A percentile compares a stretch with the other conserved stretches of the same genome.
Evolutionary conservation across 2,329 filamentous ascomycete species (phyloP).

Genomic region (Hymenoscyphus occultus): DNA sequence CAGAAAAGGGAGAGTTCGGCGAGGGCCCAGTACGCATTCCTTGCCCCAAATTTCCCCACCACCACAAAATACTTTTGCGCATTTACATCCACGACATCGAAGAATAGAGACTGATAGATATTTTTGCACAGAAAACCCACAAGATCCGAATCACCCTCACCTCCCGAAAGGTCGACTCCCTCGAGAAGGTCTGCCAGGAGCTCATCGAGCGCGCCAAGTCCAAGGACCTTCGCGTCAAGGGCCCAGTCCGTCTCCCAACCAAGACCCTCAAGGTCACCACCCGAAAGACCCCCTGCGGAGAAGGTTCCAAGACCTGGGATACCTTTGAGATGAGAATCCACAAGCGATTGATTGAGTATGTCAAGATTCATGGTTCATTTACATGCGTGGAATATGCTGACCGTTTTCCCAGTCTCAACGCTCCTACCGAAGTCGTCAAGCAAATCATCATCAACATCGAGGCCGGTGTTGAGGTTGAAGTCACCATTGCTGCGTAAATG

Average conservation of each 20-base stretch:
- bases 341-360: conserved; percentile 94
- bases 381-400: neutral
- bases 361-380: conserved; percentile 26
- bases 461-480: conserved; percentile 89
- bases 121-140: conserved; percentile 70
- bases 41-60: conserved; percentile 8
- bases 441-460: conserved; percentile 96
- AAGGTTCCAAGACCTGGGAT: conserved; percentile 99
- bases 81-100: neutral
- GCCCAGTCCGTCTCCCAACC: conserved; percentile 94
- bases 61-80: neutral
- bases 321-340: conserved; percentile 98
- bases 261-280: conserved; percentile 78
- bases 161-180: conserved; percentile 87
- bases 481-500: conserved; percentile 79
- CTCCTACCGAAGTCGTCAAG: conserved; percentile 96
- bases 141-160: conserved; percentile 98
- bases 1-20: conserved; percentile 77
- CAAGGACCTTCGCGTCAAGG: conserved; percentile 99
- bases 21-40: conserved; percentile 70
- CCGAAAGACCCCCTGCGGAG: conserved; percentile 98
- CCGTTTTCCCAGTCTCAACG: conserved; percentile 65
- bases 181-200: conserved; percentile 98
- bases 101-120: conserved; percentile 12
- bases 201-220: conserved; percentile 97